Base-by-base conservation (phyloP, 495 filamentous ascomycete genomes). In the Pyrenula aspistea region DNA sequence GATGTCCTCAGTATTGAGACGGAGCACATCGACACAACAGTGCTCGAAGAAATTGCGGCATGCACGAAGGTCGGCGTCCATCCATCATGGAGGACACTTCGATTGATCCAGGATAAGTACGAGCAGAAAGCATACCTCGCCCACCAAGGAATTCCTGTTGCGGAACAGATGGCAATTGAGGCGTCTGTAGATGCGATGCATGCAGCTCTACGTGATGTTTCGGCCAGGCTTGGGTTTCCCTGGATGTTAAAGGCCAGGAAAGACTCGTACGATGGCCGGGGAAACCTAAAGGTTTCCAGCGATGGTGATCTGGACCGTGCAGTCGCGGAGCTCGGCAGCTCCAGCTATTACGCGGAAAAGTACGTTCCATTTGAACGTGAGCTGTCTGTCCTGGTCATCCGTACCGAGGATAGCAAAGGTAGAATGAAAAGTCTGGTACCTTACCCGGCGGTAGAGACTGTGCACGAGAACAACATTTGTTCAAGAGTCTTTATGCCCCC, bases 1-100 rank as follows among this genome's bases (percentile, higher is more conserved):
- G 89, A 95, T 66, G 79, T 95, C 12, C 69, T 98, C 25, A 96
- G 92, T 8, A 86, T 93, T n/a, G 93, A 98, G 68, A 97, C 96
- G 59, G 93, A 98, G 71, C 93, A 98, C 73, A 90, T 98, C 56
- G 84, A 98, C 62, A 95, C 91, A 50, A 74, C 89, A 53, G 87
- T 91, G n/a, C 77, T 97, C 25, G 88, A 96, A 67, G 86, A 95
- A 57, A 79, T 96, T 49, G 82, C 84, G 12, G 12, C 42, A 19
- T 49, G 51, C 23, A 21, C 12, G 15, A 20, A 51, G 2, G 62
- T 82, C 1, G 70, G 77, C 20, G 75, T 88, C 2, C 82, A 89
- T 61, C 86, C 86, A 15, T 80, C 76, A 42, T 87, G 82, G 82
- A 75, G 69, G 65, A 88, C 86, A 4, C 72, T 90, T 42, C 77